Conservation (phyloP, 2,329 filamentous ascomycete genomes). For the Arthrocladium fulminans region DNA sequence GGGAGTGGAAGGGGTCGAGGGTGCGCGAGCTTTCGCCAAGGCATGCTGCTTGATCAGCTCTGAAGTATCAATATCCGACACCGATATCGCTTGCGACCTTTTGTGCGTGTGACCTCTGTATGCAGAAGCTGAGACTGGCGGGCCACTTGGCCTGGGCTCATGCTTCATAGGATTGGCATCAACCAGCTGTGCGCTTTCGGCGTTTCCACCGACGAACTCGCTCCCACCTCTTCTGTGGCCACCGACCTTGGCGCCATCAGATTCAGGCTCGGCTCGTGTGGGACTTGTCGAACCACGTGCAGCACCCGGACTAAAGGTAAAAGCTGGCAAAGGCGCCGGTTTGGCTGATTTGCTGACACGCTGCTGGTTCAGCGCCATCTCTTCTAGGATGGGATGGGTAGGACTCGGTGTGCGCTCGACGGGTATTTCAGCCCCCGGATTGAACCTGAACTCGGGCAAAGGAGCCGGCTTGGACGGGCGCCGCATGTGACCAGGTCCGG, state of each 20-base stretch:
- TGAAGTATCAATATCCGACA: conserved; percentile 59
- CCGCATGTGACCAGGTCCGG: conserved; percentile 10
- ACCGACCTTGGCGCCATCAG: conserved; percentile 10
- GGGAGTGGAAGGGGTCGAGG: conserved; percentile 45
- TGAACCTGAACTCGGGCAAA: conserved; percentile 24
- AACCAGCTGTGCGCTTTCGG: conserved; percentile 33
- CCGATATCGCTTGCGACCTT: conserved; percentile 72
- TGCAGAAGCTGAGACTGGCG: conserved; percentile 41
- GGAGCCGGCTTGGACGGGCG: conserved; percentile 12
- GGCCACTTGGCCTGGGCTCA: conserved; percentile 26
- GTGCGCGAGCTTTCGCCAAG: conserved; percentile 45
- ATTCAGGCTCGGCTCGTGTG: conserved; percentile 16
- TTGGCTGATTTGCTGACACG: conserved; percentile 19
- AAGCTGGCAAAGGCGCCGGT: conserved; percentile 21
- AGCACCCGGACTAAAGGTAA: conserved; percentile 18
- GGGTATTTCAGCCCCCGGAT: conserved; percentile 21
- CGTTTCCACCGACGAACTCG: conserved; percentile 67
- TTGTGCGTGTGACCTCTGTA: conserved; percentile 69
- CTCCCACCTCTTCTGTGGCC: conserved; percentile 71
- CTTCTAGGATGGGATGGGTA: conserved; percentile 23
- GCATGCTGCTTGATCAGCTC: conserved; percentile 56
- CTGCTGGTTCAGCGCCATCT: conserved; percentile 24
- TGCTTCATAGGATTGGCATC: conserved; percentile 30
- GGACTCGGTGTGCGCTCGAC: conserved; percentile 17
- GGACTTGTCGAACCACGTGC: conserved; percentile 18